Evolutionary conservation across 2,329 filamentous ascomycete species (phyloP).

Genomic region (Phialophora expanda): DNA sequence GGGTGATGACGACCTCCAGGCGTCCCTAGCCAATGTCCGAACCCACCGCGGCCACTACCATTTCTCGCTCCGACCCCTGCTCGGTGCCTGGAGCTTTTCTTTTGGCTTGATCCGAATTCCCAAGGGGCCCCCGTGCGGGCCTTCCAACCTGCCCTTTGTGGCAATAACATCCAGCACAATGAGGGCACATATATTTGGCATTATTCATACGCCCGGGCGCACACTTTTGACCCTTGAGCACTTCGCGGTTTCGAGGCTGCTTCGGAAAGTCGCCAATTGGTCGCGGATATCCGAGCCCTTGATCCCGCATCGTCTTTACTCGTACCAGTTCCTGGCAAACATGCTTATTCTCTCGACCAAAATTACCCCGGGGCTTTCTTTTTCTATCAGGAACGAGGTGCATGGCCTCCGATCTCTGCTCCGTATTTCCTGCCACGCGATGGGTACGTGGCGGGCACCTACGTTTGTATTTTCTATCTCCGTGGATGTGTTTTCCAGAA

Average conservation of each 20-base stretch:
- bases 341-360: neutral
- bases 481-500: neutral
- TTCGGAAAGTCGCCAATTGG: neutral
- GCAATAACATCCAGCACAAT: neutral
- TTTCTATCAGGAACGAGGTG: neutral
- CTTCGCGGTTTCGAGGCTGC: neutral
- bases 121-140: no score
- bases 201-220: neutral
- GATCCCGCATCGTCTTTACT: neutral
- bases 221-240: neutral
- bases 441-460: neutral
- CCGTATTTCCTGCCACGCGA: neutral
- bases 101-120: neutral
- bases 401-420: neutral
- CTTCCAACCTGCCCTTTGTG: neutral
- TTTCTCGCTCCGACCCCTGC: neutral
- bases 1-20: neutral
- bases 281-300: neutral
- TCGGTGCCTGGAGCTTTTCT: neutral
- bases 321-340: neutral
- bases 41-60: neutral
- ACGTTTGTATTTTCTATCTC: neutral
- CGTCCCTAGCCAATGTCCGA: neutral
- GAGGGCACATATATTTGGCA: neutral
- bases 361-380: neutral